phyloP scores from a whole-genome alignment of 306 rosid genomes.

The Acacia crassicarpa region DNA sequence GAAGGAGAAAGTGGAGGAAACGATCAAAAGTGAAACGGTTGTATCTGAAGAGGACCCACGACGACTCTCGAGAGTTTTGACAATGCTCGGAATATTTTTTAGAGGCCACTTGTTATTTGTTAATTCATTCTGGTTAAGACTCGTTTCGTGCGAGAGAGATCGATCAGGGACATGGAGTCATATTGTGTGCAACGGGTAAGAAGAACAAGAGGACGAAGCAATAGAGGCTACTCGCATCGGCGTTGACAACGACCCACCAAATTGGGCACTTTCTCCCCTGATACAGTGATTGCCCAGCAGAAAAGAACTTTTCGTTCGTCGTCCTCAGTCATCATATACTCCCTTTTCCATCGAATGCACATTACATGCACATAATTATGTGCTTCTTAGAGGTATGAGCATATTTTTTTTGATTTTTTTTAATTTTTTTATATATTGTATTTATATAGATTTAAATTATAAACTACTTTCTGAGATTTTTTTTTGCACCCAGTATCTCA shows the following conservation, averaged over 20 bases:
- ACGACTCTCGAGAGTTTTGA: not conserved
- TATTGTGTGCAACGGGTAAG: not conserved
- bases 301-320: not conserved
- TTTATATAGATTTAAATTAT: no score
- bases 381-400: no score
- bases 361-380: no score
- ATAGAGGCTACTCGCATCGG: not conserved
- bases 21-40: not conserved
- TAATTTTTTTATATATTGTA: no score
- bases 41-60: slow-evolving; percentile 14
- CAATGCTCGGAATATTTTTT: not conserved
- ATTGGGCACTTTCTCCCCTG: not conserved
- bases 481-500: no score
- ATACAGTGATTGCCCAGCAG: not conserved
- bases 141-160: not conserved
- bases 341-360: not conserved
- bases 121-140: not conserved
- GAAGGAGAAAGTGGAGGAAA: not conserved
- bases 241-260: not conserved
- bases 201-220: not conserved
- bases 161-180: not conserved
- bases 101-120: not conserved
- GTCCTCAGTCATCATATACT: not conserved
- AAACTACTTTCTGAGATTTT: no score
- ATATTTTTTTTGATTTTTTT: no score